phyloP scores from a whole-genome alignment of 2,329 filamentous ascomycete genomes.

The Penicillium sp. region DNA sequence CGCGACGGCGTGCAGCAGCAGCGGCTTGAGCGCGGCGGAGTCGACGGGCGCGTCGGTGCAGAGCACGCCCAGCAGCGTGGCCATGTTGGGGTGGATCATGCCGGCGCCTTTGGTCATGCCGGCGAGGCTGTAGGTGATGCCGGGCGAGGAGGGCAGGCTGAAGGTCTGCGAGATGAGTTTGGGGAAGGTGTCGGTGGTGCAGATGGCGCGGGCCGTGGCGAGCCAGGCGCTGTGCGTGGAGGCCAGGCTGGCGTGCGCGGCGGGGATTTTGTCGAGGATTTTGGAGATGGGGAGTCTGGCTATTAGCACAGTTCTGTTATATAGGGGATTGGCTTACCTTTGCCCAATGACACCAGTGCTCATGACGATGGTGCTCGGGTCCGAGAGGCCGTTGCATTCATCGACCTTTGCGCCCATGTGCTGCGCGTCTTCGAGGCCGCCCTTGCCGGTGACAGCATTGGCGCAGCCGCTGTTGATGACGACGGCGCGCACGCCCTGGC shows the following conservation, averaged over 20 bases:
- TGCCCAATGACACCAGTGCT: constrained; percentile 98
- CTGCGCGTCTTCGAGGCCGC: constrained; percentile 81
- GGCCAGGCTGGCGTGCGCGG: constrained; percentile 67
- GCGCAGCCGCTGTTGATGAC: constrained; percentile 95
- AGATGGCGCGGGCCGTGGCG: constrained; percentile 80
- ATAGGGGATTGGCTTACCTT: constrained; percentile 59
- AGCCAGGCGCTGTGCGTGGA: constrained; percentile 83
- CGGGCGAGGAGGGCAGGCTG: constrained; percentile 73
- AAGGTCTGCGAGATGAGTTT: constrained; percentile 87
- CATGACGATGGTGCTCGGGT: constrained; percentile 81
- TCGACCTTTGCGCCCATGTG: constrained; percentile 80
- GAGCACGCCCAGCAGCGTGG: constrained; percentile 84
- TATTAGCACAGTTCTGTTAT: neutral
- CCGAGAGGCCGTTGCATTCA: constrained; percentile 52
- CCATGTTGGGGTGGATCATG: constrained; percentile 99
- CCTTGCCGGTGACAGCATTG: constrained; percentile 91
- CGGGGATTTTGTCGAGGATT: constrained; percentile 77
- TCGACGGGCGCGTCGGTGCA: constrained; percentile 85
- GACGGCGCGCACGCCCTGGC: constrained; percentile 71
- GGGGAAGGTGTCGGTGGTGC: constrained; percentile 97
- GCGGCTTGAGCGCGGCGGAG: constrained; percentile 60
- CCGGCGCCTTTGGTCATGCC: constrained; percentile 98
- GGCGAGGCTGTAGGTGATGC: constrained; percentile 74
- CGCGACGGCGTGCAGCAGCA: constrained; percentile 71
- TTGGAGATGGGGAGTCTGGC: constrained; percentile 79